phyloP scores from a whole-genome alignment of 1,284 basidiomycete genomes.

The Athelia sp. region DNA sequence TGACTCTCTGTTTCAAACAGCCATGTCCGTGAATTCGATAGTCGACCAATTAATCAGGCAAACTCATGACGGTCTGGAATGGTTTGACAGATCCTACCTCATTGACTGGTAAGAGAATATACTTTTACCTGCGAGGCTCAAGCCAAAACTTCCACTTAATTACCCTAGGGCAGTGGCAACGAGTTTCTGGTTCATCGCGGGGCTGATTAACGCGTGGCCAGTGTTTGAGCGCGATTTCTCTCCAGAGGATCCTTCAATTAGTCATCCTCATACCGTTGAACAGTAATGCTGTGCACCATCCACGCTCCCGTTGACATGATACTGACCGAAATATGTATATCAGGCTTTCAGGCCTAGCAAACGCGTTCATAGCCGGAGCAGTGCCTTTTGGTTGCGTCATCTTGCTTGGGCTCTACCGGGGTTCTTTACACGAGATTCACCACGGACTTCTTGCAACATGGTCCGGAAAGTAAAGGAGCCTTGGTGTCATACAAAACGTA shows the following conservation, averaged over 20 bases:
- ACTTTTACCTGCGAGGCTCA: not conserved
- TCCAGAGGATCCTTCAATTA: conserved; percentile 46
- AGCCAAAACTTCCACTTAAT: not conserved
- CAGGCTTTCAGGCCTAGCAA: conserved; percentile 45
- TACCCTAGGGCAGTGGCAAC: conserved; percentile 45
- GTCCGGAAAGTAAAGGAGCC: conserved; percentile 36
- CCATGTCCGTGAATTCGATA: too few relatives aligned
- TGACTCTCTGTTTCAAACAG: too few relatives aligned
- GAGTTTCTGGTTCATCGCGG: conserved; percentile 39
- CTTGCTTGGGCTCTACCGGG: conserved; percentile 30
- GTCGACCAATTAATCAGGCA: too few relatives aligned
- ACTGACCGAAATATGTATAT: not conserved
- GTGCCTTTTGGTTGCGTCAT: conserved; percentile 37
- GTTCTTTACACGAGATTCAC: conserved; percentile 48
- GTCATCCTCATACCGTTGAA: conserved; percentile 42
- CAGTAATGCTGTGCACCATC: conserved; percentile 31
- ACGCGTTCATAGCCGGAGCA: conserved; percentile 40
- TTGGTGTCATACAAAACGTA: not conserved
- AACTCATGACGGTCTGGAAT: not conserved
- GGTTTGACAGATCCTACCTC: conserved; percentile 26
- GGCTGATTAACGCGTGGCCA: conserved; percentile 31
- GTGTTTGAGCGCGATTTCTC: conserved; percentile 53
- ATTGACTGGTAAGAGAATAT: conserved; percentile 28
- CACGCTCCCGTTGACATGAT: not conserved
- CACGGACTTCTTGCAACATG: conserved; percentile 49